These are phyloP conservation scores for Penicillium sp. DNA, from an alignment of 2,329 filamentous ascomycete genomes.

Conservation along the genomic window DNA sequence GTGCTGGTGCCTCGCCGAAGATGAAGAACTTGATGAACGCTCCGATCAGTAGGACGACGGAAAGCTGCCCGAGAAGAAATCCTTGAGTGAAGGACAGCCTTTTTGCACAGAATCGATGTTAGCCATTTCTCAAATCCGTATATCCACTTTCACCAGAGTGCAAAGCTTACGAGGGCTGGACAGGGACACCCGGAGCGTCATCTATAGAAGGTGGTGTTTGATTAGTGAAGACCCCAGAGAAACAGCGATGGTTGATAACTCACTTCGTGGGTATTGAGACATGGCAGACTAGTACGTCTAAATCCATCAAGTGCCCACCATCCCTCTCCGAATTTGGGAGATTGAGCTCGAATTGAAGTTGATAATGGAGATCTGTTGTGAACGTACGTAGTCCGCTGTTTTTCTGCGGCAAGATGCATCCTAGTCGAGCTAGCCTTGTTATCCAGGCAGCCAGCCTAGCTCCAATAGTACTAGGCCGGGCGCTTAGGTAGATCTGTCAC, in stretches of 20 bases:
- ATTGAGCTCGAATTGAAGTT: neutral
- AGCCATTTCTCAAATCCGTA: neutral
- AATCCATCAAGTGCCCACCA: conserved; percentile 14
- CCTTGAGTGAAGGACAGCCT: conserved; percentile 91
- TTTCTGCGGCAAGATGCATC: neutral
- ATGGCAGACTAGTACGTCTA: conserved; percentile 16
- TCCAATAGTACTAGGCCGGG: neutral
- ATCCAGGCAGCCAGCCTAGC: neutral
- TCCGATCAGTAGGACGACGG: conserved; percentile 83
- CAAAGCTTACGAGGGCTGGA: conserved; percentile 16
- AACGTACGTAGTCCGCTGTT: neutral
- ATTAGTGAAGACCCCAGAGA: neutral
- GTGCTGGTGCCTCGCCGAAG: conserved; percentile 85
- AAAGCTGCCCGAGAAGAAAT: conserved; percentile 87
- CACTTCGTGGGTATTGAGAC: conserved; percentile 17
- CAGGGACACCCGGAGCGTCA: conserved; percentile 15
- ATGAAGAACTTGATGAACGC: conserved; percentile 99
- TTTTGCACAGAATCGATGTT: neutral
- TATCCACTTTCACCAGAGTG: neutral
- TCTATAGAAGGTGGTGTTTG: conserved; percentile 8
- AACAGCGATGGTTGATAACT: neutral
- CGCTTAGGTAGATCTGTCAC: neutral
- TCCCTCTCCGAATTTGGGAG: conserved; percentile 8
- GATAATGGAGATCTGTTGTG: neutral
- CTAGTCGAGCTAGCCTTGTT: neutral